These are phyloP conservation scores for Clavispora phyllophila DNA, from an alignment of 805 yeast genomes.

Conservation along the genomic window DNA sequence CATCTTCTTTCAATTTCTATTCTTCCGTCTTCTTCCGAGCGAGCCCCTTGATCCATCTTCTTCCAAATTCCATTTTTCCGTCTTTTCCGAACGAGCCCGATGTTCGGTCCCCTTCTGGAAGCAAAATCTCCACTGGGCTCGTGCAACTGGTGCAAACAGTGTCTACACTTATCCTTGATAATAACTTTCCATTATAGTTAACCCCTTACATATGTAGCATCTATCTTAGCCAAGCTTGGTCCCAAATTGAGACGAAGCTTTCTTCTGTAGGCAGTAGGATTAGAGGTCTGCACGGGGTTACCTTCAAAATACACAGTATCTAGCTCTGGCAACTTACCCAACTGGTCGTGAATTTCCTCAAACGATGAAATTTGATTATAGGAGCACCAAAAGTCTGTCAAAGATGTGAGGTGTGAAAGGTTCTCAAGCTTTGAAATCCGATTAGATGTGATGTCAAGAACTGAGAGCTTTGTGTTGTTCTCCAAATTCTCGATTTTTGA, in stretches of 20 bases:
- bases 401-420: slow-evolving; percentile 55
- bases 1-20: no score
- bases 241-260: slow-evolving; percentile 72
- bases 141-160: no score
- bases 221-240: slow-evolving; percentile 73
- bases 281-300: slow-evolving; percentile 73
- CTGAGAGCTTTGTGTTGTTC: slow-evolving; percentile 57
- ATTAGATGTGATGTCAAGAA: slow-evolving; percentile 81
- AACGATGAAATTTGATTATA: slow-evolving; percentile 65
- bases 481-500: slow-evolving; percentile 73
- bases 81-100: no score
- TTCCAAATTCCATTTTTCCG: no score
- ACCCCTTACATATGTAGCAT: slow-evolving; percentile 66
- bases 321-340: slow-evolving; percentile 56
- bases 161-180: no score
- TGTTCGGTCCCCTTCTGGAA: no score
- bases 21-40: no score
- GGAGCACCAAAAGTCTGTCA: slow-evolving; percentile 94
- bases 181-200: background rate
- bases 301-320: slow-evolving; percentile 94
- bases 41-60: no score
- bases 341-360: slow-evolving; percentile 61
- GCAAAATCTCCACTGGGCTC: no score
- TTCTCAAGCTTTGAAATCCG: slow-evolving; percentile 56
- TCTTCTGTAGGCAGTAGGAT: slow-evolving; percentile 79